A percentile compares a stretch with the other conserved stretches of the same genome.
Conservation (phyloP, 208 protist genomes). For the Phytomonas francai region DNA sequence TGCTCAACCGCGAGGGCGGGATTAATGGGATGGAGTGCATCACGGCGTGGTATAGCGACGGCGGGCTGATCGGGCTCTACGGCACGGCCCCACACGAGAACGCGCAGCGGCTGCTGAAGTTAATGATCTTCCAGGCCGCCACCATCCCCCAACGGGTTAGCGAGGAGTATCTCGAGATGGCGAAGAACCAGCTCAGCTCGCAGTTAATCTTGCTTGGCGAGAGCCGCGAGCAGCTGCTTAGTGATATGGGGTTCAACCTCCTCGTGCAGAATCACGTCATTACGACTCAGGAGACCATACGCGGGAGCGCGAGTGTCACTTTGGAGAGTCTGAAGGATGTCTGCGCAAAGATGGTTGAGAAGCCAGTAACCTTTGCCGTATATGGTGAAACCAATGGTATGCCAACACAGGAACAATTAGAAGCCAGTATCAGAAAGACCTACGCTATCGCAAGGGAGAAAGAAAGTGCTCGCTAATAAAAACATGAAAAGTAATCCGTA, state of each 20-base stretch:
- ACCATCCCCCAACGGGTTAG: conserved; percentile 76
- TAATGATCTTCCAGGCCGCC: conserved; percentile 72
- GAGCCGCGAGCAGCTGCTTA: conserved; percentile 68
- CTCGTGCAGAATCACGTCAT: conserved; percentile 79
- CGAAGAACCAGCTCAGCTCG: conserved; percentile 80
- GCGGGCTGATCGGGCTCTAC: conserved; percentile 84
- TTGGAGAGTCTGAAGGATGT: conserved; percentile 58
- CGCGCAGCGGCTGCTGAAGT: conserved; percentile 44
- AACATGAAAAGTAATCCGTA: background rate
- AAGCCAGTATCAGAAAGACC: conserved; percentile 37
- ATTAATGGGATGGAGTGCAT: conserved; percentile 86
- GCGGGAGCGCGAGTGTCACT: conserved; percentile 57
- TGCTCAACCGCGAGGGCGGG: conserved; percentile 63
- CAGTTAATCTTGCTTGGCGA: conserved; percentile 84
- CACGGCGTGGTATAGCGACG: conserved; percentile 88
- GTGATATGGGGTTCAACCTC: conserved; percentile 86
- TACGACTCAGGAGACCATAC: conserved; percentile 63
- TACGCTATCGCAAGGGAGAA: conserved; percentile 36
- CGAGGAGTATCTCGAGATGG: conserved; percentile 75
- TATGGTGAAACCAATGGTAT: conserved; percentile 66
- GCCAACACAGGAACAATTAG: conserved; percentile 45
- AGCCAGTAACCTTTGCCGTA: conserved; percentile 63
- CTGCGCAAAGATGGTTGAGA: conserved; percentile 49
- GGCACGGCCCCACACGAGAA: conserved; percentile 77
- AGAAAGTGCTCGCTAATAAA: background rate